These are phyloP conservation scores for Tylopilus felleus DNA, from an alignment of 768 basidiomycete genomes.

Conservation along the genomic window DNA sequence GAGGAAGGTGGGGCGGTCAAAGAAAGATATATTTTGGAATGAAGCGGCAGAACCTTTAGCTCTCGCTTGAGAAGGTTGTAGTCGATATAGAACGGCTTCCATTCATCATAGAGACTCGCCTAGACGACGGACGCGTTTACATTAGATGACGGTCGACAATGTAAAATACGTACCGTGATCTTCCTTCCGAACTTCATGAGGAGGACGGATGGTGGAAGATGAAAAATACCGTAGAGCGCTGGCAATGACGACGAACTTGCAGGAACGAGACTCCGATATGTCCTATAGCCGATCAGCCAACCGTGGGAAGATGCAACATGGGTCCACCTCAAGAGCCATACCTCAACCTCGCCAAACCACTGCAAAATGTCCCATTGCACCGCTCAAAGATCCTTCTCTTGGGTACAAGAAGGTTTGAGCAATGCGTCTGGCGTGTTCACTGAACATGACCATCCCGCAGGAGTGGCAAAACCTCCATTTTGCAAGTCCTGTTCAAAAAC, in stretches of 20 bases:
- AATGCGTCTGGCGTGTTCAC: not conserved
- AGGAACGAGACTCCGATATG: no score
- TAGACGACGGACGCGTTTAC: conserved; percentile 26
- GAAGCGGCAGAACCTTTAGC: conserved; percentile 59
- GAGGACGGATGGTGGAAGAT: not conserved
- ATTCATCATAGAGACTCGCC: conserved; percentile 86
- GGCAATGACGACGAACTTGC: no score
- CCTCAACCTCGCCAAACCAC: conserved; percentile 9
- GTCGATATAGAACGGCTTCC: conserved; percentile 87
- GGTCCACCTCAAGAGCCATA: conserved; percentile 12
- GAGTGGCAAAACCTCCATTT: conserved; percentile 89
- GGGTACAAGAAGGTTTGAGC: conserved; percentile 59
- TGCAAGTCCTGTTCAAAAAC: conserved; percentile 87
- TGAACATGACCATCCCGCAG: conserved; percentile 37
- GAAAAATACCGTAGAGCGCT: no score
- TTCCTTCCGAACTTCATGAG: conserved; percentile 81
- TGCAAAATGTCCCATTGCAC: conserved; percentile 11
- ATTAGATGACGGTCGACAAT: not conserved
- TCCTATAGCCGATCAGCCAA: no score
- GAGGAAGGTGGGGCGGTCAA: not conserved
- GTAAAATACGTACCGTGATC: conserved; percentile 51
- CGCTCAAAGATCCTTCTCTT: conserved; percentile 71
- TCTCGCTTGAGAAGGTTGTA: conserved; percentile 88
- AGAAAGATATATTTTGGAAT: not conserved
- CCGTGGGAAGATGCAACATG: conserved; percentile 5